Base-by-base conservation (phyloP, 345 rosid species). In the Pelargonium nanum region DNA sequence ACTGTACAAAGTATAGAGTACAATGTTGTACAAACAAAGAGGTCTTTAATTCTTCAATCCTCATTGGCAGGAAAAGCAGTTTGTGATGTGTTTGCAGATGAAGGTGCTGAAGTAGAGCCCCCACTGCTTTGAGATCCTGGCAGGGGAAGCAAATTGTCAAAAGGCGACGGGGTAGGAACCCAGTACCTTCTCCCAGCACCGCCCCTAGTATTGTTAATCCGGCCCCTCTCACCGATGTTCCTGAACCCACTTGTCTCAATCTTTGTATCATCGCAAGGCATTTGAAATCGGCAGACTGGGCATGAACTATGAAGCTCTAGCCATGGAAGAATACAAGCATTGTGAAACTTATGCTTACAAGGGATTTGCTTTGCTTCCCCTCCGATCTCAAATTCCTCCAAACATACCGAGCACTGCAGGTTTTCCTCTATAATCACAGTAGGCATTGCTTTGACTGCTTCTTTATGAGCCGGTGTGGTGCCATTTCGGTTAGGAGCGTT, bases 251-350 rank as follows among this genome's bases (percentile, higher is more conserved):
- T 85, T 0, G 82, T 56, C 26, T 77, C 85, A 19, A 70, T 68
- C 70, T 87, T 87, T 0, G 77, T 67, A 64, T 85, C 89, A 57
- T 82, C 85, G 34, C 78, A 80, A 40, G 90, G 89, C 72, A 91
- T 65, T 64, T 85, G 86, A 74, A 71, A 80, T 70, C 98, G 80
- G 61, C 98, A 91, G 21, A 91, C 95, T 4, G 96, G 98, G 55
- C 95, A 91, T 26, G 96, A 88, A 75, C 96, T 85, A 65, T 88
- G 98, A 68, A 86, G 85, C 72, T 86, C 92, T 65, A 91, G 77
- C 98, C 98, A 91, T 10, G 96, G 96, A 65, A 86, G 61, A 72
- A 91, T 73, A 44, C 98, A 91, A 15, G 70, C 70, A n/a, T 71
- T 63, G 45, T 91, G 98, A 65, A 88, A 91, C 83, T 69, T 88